These are phyloP conservation scores for Miamiensis avidus DNA, from an alignment of 169 alveolate genomes.

Conservation along the genomic window DNA sequence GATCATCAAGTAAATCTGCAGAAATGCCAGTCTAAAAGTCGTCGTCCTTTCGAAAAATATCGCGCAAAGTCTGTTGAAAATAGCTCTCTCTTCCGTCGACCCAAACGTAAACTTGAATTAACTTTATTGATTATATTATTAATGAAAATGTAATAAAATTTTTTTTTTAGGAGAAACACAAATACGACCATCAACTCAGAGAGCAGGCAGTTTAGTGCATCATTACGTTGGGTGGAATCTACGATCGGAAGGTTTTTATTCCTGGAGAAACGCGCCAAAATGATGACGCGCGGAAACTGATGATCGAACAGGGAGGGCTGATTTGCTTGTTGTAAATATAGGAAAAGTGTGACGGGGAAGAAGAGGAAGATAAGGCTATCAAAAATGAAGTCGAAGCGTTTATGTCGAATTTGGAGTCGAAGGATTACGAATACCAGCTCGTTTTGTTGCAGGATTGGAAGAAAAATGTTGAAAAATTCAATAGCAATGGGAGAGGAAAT, in stretches of 20 bases:
- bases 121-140: no score
- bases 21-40: neutral
- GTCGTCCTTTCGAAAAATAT: neutral
- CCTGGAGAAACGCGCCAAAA: slow-evolving; percentile 20
- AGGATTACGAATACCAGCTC: neutral
- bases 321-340: neutral
- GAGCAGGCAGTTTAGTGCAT: neutral
- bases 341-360: neutral
- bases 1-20: neutral
- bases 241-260: slow-evolving; percentile 2
- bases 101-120: no score
- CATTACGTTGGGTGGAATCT: slow-evolving; percentile 4
- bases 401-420: neutral
- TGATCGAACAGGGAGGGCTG: slow-evolving; percentile 20
- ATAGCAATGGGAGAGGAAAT: no score
- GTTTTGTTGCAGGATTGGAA: neutral
- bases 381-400: neutral
- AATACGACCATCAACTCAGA: neutral
- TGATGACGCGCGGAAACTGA: neutral
- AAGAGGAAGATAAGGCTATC: neutral
- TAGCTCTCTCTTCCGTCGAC: neutral
- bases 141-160: no score
- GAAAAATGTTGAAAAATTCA: no score
- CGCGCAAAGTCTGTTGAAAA: neutral
- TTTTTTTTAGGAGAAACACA: neutral